Conservation (phyloP, 1,139 yeast genomes). For the Suhomyces bribrorum region DNA sequence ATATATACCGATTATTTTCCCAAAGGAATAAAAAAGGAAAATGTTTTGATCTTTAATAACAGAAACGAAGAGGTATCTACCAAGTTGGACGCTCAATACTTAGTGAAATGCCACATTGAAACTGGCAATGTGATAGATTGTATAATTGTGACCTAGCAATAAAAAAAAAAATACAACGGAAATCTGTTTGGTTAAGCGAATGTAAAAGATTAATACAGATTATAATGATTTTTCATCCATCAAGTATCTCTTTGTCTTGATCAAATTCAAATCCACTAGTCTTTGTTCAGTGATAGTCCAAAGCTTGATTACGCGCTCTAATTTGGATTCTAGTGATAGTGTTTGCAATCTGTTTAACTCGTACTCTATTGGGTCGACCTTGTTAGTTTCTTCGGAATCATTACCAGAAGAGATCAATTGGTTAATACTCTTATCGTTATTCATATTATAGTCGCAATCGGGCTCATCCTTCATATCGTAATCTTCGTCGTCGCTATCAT, state of each 20-base stretch:
- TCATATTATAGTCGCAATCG: slow-evolving; percentile 12
- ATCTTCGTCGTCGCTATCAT: slow-evolving; percentile 10
- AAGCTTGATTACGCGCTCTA: slow-evolving; percentile 57
- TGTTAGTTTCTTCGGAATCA: slow-evolving; percentile 13
- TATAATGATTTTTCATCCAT: slow-evolving; percentile 20
- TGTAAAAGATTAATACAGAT: too few relatives aligned
- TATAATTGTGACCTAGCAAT: slow-evolving; percentile 31
- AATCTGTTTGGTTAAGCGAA: too few relatives aligned
- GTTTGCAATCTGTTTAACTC: slow-evolving; percentile 27
- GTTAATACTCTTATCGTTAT: slow-evolving; percentile 13
- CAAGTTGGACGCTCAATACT: slow-evolving; percentile 46
- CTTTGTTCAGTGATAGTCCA: slow-evolving; percentile 65
- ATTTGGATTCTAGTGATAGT: slow-evolving; percentile 44
- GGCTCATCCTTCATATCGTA: slow-evolving; percentile 7
- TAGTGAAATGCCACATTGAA: slow-evolving; percentile 63
- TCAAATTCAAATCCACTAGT: slow-evolving; percentile 40
- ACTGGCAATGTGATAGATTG: slow-evolving; percentile 65
- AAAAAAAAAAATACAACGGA: too few relatives aligned
- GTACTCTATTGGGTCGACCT: slow-evolving; percentile 28
- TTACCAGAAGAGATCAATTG: slow-evolving; percentile 7
- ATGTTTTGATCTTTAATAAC: slow-evolving; percentile 36
- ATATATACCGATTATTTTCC: slow-evolving; percentile 5
- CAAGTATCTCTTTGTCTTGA: slow-evolving; percentile 29
- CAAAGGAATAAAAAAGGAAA: slow-evolving; percentile 2
- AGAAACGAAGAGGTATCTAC: slow-evolving; percentile 26